phyloP scores from a whole-genome alignment of 75 land plant species.

The Adiantum capillusveneris region DNA sequence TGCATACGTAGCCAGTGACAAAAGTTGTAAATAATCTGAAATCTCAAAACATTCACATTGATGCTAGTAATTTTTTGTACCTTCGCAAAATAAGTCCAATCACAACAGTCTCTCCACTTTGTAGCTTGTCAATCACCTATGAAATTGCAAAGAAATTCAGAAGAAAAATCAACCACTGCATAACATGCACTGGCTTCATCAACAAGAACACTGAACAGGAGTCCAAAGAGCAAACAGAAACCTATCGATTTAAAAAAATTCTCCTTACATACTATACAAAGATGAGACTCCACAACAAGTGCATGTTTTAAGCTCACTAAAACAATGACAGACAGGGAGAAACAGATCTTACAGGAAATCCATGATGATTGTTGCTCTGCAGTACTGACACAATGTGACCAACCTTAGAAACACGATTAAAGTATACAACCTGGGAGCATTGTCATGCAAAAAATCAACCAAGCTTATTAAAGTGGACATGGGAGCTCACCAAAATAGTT shows the following conservation, averaged over 20 bases:
- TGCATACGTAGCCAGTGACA: conserved; percentile 42
- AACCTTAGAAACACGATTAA: conserved; percentile 80
- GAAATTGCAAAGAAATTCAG: neutral
- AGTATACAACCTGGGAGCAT: conserved; percentile 79
- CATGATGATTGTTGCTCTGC: conserved; percentile 82
- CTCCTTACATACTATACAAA: too few species aligned
- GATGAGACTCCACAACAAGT: too few species aligned
- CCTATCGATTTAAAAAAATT: too few species aligned
- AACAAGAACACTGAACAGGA: too few species aligned
- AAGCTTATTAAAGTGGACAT: too few species aligned
- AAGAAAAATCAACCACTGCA: too few species aligned
- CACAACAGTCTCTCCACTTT: conserved; percentile 83
- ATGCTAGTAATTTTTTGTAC: conserved; percentile 31
- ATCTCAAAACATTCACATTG: too few species aligned
- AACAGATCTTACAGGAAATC: conserved; percentile 73
- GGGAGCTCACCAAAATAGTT: too few species aligned
- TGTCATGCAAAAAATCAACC: too few species aligned
- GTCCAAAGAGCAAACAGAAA: too few species aligned
- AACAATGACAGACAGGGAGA: neutral
- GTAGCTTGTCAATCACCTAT: conserved; percentile 76
- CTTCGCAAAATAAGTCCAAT: conserved; percentile 93
- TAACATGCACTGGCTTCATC: too few species aligned
- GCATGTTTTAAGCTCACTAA: neutral
- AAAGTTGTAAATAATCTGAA: too few species aligned
- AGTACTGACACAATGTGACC: conserved; percentile 65